Evolutionary conservation across 345 rosid species (phyloP), one percentile per base, ranked within the genome.

Genomic region (Euphorbia tirucalli): DNA sequence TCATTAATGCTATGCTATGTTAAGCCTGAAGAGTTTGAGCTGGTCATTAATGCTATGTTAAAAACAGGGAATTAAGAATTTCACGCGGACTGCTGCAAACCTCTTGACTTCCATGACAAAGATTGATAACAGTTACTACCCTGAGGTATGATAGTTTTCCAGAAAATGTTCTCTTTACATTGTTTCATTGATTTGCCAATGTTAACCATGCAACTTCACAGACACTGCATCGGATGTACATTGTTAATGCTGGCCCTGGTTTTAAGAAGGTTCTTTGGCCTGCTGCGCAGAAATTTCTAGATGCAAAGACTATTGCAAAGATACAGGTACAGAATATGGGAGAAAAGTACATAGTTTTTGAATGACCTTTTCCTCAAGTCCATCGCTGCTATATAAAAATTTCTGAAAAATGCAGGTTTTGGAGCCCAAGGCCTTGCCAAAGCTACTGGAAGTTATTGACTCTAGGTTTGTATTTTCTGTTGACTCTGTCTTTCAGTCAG

Each of bases 181-280:
- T 62, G 19, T 61, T 78, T 64, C 49, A 49, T 49, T 43, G 44
- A 30, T 73, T 35, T 78, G 22, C 71, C 70, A 74, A 61, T 62
- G 68, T 27, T 77, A 27, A 62, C 44, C 30, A 11, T 57, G 13
- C 73, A 68, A 52, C 75, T 69, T 70, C 77, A 62, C 89, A 95
- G 98, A 95, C 99, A 37, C 81, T 95, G 71, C 87, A 95, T 75
- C 79, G 88, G 56, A 89, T 95, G 99, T 92, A 85, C 77, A 69
- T 95, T 73, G 96, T 95, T 70, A 95, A 95, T 77, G 98, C 99
- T 63, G 98, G 98, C 69, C 83, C 98, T 66, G 97, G 91, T 63
- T 95, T 95, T 85, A 95, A 90, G 78, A 90, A 84, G 81, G 83
- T 92, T 96, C 96, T 95, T 75, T 95, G 97, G 99, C 99, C 98